Conservation (phyloP, 352 stramenopile species). For the Pythium aristosporum region DNA sequence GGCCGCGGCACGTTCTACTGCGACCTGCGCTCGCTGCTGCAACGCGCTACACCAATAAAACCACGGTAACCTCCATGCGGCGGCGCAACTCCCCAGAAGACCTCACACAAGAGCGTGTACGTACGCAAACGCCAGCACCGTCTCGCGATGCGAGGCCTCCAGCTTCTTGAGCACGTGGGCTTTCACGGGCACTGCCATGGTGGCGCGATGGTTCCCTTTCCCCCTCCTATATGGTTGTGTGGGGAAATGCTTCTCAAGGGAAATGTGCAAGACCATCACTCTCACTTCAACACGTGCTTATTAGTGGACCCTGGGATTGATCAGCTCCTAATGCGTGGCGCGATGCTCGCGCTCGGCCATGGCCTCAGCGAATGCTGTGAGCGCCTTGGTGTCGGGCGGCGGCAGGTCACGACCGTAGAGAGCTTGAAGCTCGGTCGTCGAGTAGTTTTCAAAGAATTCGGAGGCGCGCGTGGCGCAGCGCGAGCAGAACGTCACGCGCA, state of each 20-base stretch:
- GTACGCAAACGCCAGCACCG: slow-evolving; percentile 28
- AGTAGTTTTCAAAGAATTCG: slow-evolving; percentile 68
- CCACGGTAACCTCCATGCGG: neutral
- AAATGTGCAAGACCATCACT: slow-evolving; percentile 25
- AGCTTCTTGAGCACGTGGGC: slow-evolving; percentile 27
- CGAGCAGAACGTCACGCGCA: slow-evolving; percentile 53
- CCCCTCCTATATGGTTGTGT: too few relatives aligned
- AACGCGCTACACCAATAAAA: slow-evolving; percentile 9
- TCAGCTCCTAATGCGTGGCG: slow-evolving; percentile 18
- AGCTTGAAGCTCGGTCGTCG: slow-evolving; percentile 44
- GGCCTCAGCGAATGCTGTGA: slow-evolving; percentile 42
- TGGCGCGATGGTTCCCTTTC: neutral
- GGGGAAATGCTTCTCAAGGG: neutral
- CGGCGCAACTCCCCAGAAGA: neutral
- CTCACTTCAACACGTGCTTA: slow-evolving; percentile 30
- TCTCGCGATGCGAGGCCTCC: slow-evolving; percentile 23
- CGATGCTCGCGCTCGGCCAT: slow-evolving; percentile 41
- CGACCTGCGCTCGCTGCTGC: slow-evolving; percentile 21
- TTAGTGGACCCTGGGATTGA: neutral
- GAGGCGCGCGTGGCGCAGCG: slow-evolving; percentile 43
- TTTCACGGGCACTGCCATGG: slow-evolving; percentile 24
- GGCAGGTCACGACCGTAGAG: slow-evolving; percentile 61
- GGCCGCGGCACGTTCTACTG: slow-evolving; percentile 7
- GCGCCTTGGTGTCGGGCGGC: slow-evolving; percentile 41
- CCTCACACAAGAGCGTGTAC: neutral